phyloP scores from a whole-genome alignment of 2,329 filamentous ascomycete genomes.

The Fusarium piperis region DNA sequence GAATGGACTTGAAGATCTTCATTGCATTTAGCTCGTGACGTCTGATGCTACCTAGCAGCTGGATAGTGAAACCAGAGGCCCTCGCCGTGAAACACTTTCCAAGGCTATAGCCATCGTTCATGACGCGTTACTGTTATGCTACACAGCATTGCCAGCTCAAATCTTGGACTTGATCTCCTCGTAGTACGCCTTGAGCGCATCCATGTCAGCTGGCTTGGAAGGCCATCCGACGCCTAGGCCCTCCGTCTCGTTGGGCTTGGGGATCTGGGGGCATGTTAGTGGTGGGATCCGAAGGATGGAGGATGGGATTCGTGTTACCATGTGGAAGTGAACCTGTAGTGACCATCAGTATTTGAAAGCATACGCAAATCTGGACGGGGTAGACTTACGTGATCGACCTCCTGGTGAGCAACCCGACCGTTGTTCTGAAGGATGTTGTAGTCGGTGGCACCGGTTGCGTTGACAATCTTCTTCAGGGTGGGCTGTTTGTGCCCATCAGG shows the following conservation, averaged over 20 bases:
- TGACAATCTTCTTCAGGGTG: constrained; percentile 82
- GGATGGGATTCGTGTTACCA: constrained; percentile 62
- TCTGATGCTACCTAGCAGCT: constrained; percentile 5
- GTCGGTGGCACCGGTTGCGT: constrained; percentile 77
- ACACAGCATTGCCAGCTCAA: constrained; percentile 53
- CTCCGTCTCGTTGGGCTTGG: constrained; percentile 86
- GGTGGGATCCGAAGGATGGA: background rate
- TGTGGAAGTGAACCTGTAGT: constrained; percentile 86
- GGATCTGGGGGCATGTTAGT: constrained; percentile 69
- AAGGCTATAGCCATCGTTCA: background rate
- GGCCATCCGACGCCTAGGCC: constrained; percentile 87
- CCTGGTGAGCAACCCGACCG: constrained; percentile 88
- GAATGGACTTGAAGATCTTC: constrained; percentile 9
- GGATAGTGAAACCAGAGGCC: constrained; percentile 30
- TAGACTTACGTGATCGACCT: constrained; percentile 83
- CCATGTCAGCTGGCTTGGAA: constrained; percentile 78
- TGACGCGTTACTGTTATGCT: background rate
- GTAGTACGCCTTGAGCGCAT: constrained; percentile 78
- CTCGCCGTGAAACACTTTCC: constrained; percentile 13
- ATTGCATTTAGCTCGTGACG: constrained; percentile 10
- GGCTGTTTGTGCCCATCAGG: constrained; percentile 42
- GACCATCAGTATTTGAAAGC: constrained; percentile 1
- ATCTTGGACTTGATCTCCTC: constrained; percentile 93
- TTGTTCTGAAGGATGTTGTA: constrained; percentile 99
- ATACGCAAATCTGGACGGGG: background rate